phyloP scores from a whole-genome alignment of 192 early-diverging fungal species.

The Phycomyces nitens region DNA sequence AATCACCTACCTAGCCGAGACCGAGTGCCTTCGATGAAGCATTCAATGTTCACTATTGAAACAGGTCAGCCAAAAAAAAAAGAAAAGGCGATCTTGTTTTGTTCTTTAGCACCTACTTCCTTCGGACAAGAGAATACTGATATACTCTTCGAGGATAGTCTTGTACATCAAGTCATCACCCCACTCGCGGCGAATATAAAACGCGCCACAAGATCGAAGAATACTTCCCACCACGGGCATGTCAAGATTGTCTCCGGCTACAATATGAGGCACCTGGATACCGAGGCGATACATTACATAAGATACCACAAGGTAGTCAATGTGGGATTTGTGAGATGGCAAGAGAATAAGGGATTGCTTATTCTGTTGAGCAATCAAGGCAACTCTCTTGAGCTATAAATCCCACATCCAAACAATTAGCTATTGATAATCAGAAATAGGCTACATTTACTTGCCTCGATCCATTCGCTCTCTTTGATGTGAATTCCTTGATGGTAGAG shows the following conservation, averaged over 20 bases:
- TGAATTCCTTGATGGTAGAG: conserved; percentile 86
- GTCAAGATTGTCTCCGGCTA: conserved; percentile 82
- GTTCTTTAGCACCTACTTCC: conserved; percentile 45
- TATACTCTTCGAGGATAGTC: conserved; percentile 71
- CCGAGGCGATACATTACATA: conserved; percentile 80
- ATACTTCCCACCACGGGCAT: conserved; percentile 69
- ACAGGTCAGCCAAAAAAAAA: neutral
- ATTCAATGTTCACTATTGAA: conserved; percentile 66
- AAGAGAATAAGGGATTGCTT: conserved; percentile 73
- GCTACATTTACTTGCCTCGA: conserved; percentile 48
- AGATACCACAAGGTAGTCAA: conserved; percentile 80
- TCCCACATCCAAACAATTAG: too few relatives aligned
- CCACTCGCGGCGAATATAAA: conserved; percentile 79
- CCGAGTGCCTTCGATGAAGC: conserved; percentile 82
- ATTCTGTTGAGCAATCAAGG: conserved; percentile 53
- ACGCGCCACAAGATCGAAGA: conserved; percentile 66
- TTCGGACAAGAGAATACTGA: conserved; percentile 61
- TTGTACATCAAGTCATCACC: conserved; percentile 72
- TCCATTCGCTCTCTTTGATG: conserved; percentile 74
- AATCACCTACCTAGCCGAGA: conserved; percentile 72
- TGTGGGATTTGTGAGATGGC: conserved; percentile 84
- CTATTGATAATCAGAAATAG: too few relatives aligned
- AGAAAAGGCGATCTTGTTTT: too few relatives aligned
- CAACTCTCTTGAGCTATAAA: conserved; percentile 50
- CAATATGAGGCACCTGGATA: conserved; percentile 67